Percentiles rank a stretch among this genome's conserved stretches.
Conservation (phyloP, 306 rosid genomes). For the Fagus sylvatica region DNA sequence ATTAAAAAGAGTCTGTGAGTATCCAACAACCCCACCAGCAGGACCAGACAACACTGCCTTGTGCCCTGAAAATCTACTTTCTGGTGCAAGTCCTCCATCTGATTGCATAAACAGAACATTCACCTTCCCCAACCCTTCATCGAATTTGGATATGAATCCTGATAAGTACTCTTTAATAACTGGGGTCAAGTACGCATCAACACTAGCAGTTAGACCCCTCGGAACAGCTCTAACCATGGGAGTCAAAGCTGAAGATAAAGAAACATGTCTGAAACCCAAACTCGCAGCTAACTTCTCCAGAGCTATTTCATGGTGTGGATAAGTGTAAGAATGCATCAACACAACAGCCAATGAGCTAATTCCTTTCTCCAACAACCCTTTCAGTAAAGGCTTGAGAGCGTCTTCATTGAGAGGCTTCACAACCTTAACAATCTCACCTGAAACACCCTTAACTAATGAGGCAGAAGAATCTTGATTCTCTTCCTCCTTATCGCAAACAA, state of each 20-base stretch:
- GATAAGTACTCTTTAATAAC: conserved; percentile 90
- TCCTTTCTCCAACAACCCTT: conserved; percentile 60
- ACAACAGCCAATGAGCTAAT: conserved; percentile 84
- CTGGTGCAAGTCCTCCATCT: conserved; percentile 97
- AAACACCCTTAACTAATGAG: conserved; percentile 59
- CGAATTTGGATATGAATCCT: conserved; percentile 86
- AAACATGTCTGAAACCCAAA: conserved; percentile 88
- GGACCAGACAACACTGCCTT: conserved; percentile 97
- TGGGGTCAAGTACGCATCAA: conserved; percentile 97
- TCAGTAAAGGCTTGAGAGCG: conserved; percentile 56
- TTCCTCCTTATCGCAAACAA: conserved; percentile 46
- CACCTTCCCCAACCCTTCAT: conserved; percentile 65
- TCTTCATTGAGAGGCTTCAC: conserved; percentile 70
- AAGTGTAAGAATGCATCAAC: conserved; percentile 90
- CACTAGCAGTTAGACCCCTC: conserved; percentile 92
- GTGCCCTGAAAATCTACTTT: conserved; percentile 87
- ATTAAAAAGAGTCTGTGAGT: conserved; percentile 83
- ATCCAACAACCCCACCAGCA: conserved; percentile 98
- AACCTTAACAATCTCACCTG: conserved; percentile 82
- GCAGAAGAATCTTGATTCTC: conserved; percentile 34
- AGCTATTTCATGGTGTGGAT: conserved; percentile 71
- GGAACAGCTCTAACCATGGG: conserved; percentile 98
- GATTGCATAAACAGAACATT: conserved; percentile 98
- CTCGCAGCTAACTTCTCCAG: conserved; percentile 61
- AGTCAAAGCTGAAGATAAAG: conserved; percentile 86